phyloP scores from a whole-genome alignment of 331 rosid genomes.

The Prunus yedoensis region DNA sequence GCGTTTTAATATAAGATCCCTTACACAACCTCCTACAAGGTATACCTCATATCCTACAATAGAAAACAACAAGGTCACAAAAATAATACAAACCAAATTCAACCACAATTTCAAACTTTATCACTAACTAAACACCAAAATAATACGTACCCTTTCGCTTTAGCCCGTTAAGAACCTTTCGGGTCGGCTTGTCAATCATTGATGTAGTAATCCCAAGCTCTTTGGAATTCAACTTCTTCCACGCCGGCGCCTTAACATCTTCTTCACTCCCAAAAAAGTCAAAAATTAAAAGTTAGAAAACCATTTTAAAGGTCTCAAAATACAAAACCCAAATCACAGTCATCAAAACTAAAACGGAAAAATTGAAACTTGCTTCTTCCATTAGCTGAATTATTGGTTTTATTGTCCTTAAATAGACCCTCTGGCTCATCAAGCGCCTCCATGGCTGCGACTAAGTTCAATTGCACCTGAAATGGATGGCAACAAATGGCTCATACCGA shows the following conservation, averaged over 20 bases:
- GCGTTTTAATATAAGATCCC: slow-evolving; percentile 74
- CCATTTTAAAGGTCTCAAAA: slow-evolving; percentile 3
- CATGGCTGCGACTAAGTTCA: slow-evolving; percentile 42
- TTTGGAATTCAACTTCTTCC: slow-evolving; percentile 70
- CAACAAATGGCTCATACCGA: not conserved
- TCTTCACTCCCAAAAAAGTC: slow-evolving; percentile 17
- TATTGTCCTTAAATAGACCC: slow-evolving; percentile 12
- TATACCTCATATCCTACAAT: slow-evolving; percentile 74
- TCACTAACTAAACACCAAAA: not conserved
- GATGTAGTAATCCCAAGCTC: slow-evolving; percentile 71
- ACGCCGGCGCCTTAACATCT: slow-evolving; percentile 34
- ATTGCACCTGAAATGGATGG: slow-evolving; percentile 38
- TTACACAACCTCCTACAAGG: slow-evolving; percentile 91
- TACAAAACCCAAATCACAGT: not conserved
- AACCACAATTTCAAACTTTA: not conserved
- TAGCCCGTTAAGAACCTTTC: slow-evolving; percentile 63
- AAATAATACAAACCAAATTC: not conserved
- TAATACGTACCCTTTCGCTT: slow-evolving; percentile 54
- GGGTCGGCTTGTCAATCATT: slow-evolving; percentile 60
- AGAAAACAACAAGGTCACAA: slow-evolving; percentile 8
- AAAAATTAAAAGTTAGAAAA: not conserved
- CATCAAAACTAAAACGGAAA: not conserved
- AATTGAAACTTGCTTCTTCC: slow-evolving; percentile 14
- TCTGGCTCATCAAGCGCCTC: slow-evolving; percentile 42
- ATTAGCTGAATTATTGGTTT: not conserved